Percentiles rank a stretch among this genome's conserved stretches.
Evolutionary conservation across 2,329 filamentous ascomycete genomes (phyloP).

Genomic region (Metarhizium anisopliae): DNA sequence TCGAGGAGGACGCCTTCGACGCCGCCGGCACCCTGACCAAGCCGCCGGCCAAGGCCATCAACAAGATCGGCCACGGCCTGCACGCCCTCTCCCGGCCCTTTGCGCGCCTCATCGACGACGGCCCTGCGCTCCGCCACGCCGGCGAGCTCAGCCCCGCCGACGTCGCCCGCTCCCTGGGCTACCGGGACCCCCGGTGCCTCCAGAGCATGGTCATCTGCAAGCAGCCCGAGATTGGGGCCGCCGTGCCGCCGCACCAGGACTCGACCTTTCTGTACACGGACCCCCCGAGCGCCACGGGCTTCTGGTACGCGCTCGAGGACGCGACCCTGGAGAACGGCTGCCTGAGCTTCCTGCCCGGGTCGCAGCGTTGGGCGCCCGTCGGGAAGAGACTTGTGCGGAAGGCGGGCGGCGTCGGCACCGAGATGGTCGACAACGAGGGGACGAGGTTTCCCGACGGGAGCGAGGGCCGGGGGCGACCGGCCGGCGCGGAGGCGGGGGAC

Average conservation of each 20-base stretch:
- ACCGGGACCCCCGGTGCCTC: constrained; percentile 64
- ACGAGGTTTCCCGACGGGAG: constrained; percentile 48
- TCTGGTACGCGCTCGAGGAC: constrained; percentile 96
- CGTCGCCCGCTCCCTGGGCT: constrained; percentile 65
- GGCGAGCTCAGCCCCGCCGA: constrained; percentile 37
- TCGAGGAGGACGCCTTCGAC: constrained; percentile 88
- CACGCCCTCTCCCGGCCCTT: constrained; percentile 63
- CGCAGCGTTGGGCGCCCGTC: constrained; percentile 66
- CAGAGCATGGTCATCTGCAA: constrained; percentile 99
- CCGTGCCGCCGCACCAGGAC: constrained; percentile 87
- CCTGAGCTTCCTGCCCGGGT: constrained; percentile 75
- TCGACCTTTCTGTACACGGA: constrained; percentile 87
- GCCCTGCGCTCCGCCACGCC: constrained; percentile 24
- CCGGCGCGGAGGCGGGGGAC: constrained; percentile 27
- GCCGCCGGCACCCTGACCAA: constrained; percentile 55
- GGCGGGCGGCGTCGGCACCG: constrained; percentile 45
- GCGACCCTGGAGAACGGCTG: constrained; percentile 81
- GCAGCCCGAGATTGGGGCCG: constrained; percentile 89
- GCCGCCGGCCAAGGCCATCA: constrained; percentile 78
- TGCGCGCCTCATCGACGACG: constrained; percentile 46
- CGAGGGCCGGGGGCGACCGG: constrained; percentile 27
- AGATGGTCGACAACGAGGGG: constrained; percentile 63
- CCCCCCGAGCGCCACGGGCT: constrained; percentile 82
- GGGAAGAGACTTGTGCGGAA: constrained; percentile 66
- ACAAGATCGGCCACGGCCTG: constrained; percentile 77